These are phyloP conservation scores for Ustilago esculenta DNA, from an alignment of 1,284 basidiomycete species.

Conservation along the genomic window DNA sequence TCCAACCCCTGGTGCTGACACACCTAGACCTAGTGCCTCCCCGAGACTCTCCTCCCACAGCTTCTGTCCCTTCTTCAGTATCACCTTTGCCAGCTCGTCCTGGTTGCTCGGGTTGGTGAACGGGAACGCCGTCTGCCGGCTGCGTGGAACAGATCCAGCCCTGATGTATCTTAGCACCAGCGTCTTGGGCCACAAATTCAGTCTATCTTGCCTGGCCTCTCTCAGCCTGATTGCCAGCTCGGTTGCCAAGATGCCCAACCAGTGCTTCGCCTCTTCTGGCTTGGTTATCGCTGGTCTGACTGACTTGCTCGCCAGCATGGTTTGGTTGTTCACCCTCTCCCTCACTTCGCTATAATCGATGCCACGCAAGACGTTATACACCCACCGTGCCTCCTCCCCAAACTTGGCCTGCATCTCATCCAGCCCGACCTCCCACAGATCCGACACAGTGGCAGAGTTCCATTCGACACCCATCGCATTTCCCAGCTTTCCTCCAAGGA, in stretches of 20 bases:
- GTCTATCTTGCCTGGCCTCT: slow-evolving; percentile 77
- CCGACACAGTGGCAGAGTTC: slow-evolving; percentile 81
- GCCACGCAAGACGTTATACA: slow-evolving; percentile 83
- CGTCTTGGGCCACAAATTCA: slow-evolving; percentile 86
- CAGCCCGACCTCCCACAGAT: slow-evolving; percentile 71
- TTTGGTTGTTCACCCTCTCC: slow-evolving; percentile 58
- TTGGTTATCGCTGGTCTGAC: slow-evolving; percentile 53
- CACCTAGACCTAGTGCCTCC: slow-evolving; percentile 55
- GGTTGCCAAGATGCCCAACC: slow-evolving; percentile 88
- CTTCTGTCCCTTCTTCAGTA: slow-evolving; percentile 80
- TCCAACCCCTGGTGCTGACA: slow-evolving; percentile 15
- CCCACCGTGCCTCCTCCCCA: slow-evolving; percentile 78
- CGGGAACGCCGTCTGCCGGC: slow-evolving; percentile 84
- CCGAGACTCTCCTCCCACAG: slow-evolving; percentile 85
- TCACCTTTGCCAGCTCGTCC: slow-evolving; percentile 71
- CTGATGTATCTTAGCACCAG: slow-evolving; percentile 73
- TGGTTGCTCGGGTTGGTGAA: slow-evolving; percentile 66
- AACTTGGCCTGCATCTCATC: slow-evolving; percentile 85
- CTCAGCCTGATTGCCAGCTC: slow-evolving; percentile 85
- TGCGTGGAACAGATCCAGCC: slow-evolving; percentile 75
- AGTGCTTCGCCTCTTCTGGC: slow-evolving; percentile 72
- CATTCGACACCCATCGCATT: slow-evolving; percentile 86
- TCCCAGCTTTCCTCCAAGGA: slow-evolving; percentile 93
- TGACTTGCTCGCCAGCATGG: slow-evolving; percentile 64
- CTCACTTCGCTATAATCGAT: slow-evolving; percentile 88